Percentiles rank a stretch among this genome's conserved stretches.
Evolutionary conservation across 164 flowering plant species (phyloP).

Genomic region (Akebia trifoliata): DNA sequence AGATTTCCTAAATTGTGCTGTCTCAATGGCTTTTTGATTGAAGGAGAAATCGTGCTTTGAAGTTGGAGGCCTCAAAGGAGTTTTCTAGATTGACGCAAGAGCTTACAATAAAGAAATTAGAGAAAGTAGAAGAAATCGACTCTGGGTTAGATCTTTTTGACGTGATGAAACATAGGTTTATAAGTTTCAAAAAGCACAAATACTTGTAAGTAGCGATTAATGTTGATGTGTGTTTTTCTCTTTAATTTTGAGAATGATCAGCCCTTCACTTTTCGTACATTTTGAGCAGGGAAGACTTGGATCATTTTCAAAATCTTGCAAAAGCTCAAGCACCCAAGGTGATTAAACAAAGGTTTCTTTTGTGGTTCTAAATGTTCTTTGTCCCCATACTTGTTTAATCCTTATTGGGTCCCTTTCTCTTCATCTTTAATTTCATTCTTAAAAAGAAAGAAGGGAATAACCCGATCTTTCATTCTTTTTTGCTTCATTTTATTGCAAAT

Average conservation of each 20-base stretch:
- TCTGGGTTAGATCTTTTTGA: conserved; percentile 35
- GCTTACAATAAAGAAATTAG: conserved; percentile 19
- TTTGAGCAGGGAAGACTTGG: conserved; percentile 58
- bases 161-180: conserved; percentile 61
- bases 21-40: conserved; percentile 14
- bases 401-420: no score
- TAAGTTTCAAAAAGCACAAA: conserved; percentile 62
- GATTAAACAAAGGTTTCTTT: not conserved
- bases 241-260: conserved; percentile 9
- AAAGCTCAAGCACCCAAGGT: conserved; percentile 87
- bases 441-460: no score
- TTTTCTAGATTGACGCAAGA: conserved; percentile 36
- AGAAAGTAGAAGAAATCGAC: conserved; percentile 22
- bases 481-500: conserved; percentile 2
- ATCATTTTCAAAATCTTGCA: conserved; percentile 59
- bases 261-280: conserved; percentile 7
- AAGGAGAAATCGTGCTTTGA: conserved; percentile 33
- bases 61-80: conserved; percentile 42
- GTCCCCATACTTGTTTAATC: no score
- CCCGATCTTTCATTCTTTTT: no score
- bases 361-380: no score
- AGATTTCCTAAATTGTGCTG: not conserved
- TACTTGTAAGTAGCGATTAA: conserved; percentile 57
- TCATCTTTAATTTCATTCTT: no score
- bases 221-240: not conserved